phyloP scores from a whole-genome alignment of 371 early-diverging fungal species.

The Mucor plumbeus region DNA sequence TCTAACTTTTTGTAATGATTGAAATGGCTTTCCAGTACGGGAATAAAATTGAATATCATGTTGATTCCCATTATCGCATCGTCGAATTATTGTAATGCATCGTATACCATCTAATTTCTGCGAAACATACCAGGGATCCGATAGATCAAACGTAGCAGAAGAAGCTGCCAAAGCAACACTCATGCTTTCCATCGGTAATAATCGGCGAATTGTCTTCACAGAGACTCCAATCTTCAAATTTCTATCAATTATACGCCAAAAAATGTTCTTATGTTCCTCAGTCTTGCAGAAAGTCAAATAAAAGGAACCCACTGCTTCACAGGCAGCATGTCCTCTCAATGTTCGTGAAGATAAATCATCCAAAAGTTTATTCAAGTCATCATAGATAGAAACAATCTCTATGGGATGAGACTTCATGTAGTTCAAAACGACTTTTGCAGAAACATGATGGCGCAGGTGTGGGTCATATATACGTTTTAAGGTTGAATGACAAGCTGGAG shows the following conservation, averaged over 20 bases:
- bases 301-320: constrained; percentile 45
- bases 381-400: not conserved
- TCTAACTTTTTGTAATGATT: constrained; percentile 40
- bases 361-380: constrained; percentile 32
- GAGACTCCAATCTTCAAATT: constrained; percentile 63
- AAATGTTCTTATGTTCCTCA: constrained; percentile 34
- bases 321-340: constrained; percentile 49
- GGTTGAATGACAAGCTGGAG: constrained; percentile 42
- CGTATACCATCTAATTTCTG: constrained; percentile 68
- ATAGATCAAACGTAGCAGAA: constrained; percentile 3
- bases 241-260: constrained; percentile 59
- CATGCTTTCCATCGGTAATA: constrained; percentile 28
- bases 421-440: constrained; percentile 31
- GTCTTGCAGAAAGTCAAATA: constrained; percentile 34
- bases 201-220: constrained; percentile 35
- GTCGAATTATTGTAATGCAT: constrained; percentile 49
- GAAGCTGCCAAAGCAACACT: constrained; percentile 50
- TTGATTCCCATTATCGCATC: not conserved
- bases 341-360: constrained; percentile 53
- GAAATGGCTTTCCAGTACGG: constrained; percentile 53
- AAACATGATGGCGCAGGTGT: constrained; percentile 42
- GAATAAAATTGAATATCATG: constrained; percentile 48
- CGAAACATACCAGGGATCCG: constrained; percentile 55
- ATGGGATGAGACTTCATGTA: constrained; percentile 20
- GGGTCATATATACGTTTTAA: constrained; percentile 61